These are phyloP conservation scores for Chloranthus sessilifolius DNA, from an alignment of 164 flowering plant species.

Conservation along the genomic window DNA sequence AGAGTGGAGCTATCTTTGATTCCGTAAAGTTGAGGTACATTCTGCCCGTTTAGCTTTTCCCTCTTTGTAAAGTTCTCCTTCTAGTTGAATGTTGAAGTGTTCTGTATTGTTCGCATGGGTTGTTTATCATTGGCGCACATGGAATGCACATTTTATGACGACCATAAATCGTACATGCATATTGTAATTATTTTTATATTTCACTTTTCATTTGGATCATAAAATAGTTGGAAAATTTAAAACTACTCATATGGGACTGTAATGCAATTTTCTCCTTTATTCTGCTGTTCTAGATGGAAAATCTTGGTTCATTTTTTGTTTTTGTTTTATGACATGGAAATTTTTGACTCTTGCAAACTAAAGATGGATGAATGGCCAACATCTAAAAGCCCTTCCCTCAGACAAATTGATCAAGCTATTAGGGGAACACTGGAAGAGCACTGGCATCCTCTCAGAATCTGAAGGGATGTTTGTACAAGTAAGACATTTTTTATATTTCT, in stretches of 20 bases:
- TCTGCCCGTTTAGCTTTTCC: slow-evolving; percentile 1
- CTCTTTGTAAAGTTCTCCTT: neutral
- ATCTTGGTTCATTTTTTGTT: neutral
- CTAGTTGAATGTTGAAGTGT: too few relatives aligned
- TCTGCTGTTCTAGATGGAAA: neutral
- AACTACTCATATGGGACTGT: too few relatives aligned
- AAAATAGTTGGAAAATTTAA: too few relatives aligned
- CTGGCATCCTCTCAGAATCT: slow-evolving; percentile 62
- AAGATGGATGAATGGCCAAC: slow-evolving; percentile 99
- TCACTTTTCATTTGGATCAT: too few relatives aligned
- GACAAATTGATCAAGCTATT: slow-evolving; percentile 54
- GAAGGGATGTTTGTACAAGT: slow-evolving; percentile 73
- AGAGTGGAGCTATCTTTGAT: slow-evolving; percentile 92
- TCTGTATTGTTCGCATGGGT: too few relatives aligned
- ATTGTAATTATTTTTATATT: too few relatives aligned
- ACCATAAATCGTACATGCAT: too few relatives aligned
- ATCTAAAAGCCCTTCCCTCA: slow-evolving; percentile 68
- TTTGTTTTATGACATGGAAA: slow-evolving; percentile 4
- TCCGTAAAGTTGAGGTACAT: slow-evolving; percentile 74
- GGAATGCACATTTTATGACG: too few relatives aligned
- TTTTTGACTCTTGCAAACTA: neutral
- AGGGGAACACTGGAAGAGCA: slow-evolving; percentile 74
- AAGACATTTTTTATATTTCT: too few relatives aligned
- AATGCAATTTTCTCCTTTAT: too few relatives aligned
- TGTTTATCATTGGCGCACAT: too few relatives aligned